These are phyloP conservation scores for Candida mesenterica DNA, from an alignment of 1,139 yeast genomes.

Conservation along the genomic window DNA sequence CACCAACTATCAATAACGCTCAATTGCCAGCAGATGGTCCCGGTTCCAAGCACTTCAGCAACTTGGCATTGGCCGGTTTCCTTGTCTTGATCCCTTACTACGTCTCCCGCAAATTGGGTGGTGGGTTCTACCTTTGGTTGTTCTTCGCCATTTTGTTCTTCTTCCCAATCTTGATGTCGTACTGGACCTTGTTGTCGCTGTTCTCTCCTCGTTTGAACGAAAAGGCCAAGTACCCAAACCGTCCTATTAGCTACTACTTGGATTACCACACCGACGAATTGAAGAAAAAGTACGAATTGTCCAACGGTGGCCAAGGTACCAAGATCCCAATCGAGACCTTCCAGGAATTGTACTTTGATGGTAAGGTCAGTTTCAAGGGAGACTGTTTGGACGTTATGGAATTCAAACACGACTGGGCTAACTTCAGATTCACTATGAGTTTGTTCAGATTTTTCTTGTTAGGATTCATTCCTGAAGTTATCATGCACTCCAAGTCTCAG, in stretches of 20 bases:
- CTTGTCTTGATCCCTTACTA: constrained; percentile 64
- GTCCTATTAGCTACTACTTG: constrained; percentile 75
- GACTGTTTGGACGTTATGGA: constrained; percentile 83
- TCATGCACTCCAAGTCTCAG: constrained; percentile 87
- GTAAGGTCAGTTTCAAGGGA: constrained; percentile 84
- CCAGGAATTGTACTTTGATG: constrained; percentile 82
- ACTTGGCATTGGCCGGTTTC: constrained; percentile 51
- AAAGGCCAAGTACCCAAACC: constrained; percentile 72
- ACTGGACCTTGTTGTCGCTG: constrained; percentile 77
- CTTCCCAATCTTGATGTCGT: constrained; percentile 73
- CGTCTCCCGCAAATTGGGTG: constrained; percentile 64
- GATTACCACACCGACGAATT: constrained; percentile 78
- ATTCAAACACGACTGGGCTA: constrained; percentile 90
- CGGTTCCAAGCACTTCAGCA: constrained; percentile 74
- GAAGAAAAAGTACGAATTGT: constrained; percentile 60
- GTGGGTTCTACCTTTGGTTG: constrained; percentile 70
- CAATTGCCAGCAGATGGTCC: constrained; percentile 93
- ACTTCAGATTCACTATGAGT: constrained; percentile 72
- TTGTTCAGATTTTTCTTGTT: constrained; percentile 79
- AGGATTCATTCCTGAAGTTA: constrained; percentile 92
- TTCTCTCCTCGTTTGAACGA: constrained; percentile 81
- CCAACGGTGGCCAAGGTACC: constrained; percentile 55
- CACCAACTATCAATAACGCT: constrained; percentile 80
- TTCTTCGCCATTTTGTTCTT: constrained; percentile 51
- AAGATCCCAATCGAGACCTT: constrained; percentile 93